phyloP scores from a whole-genome alignment of 495 filamentous ascomycete genomes.

The Cenococcum geophilum region DNA sequence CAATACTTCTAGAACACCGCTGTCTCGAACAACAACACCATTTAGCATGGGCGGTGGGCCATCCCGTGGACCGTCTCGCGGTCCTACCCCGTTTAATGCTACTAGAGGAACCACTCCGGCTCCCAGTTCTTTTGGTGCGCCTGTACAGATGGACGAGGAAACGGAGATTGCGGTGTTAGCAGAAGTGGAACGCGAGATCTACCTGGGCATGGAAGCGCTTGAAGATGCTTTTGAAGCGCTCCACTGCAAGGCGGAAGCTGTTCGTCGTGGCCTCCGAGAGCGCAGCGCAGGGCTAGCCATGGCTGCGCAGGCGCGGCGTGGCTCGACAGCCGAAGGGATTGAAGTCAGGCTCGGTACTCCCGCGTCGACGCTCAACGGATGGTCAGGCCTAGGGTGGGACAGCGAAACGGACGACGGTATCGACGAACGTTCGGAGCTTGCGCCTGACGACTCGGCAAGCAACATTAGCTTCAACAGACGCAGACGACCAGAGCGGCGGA shows the following conservation, averaged over 20 bases:
- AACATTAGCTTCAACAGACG: constrained; percentile 74
- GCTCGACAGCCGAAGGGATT: constrained; percentile 36
- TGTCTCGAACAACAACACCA: constrained; percentile 34
- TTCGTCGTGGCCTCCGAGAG: constrained; percentile 72
- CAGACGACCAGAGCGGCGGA: constrained; percentile 62
- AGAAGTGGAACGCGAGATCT: constrained; percentile 90
- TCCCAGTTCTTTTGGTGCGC: constrained; percentile 42
- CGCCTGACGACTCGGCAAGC: constrained; percentile 68
- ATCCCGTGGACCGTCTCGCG: constrained; percentile 31
- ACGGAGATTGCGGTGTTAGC: constrained; percentile 84
- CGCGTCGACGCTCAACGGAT: constrained; percentile 36
- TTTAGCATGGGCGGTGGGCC: constrained; percentile 29
- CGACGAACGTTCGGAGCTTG: constrained; percentile 62
- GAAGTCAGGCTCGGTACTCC: constrained; percentile 56
- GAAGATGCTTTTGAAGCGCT: constrained; percentile 94
- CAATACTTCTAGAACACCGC: constrained; percentile 39
- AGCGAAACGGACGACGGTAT: constrained; percentile 57
- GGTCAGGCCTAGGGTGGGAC: constrained; percentile 36
- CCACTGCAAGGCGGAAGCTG: constrained; percentile 73
- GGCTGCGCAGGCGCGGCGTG: constrained; percentile 66
- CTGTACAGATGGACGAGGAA: constrained; percentile 88
- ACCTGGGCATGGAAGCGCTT: constrained; percentile 83
- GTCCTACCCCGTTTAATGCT: constrained; percentile 29
- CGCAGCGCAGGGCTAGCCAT: constrained; percentile 73
- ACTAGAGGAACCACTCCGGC: constrained; percentile 18